Base-by-base conservation (phyloP, 805 yeast species). In the Isabelozyma gotoi region DNA sequence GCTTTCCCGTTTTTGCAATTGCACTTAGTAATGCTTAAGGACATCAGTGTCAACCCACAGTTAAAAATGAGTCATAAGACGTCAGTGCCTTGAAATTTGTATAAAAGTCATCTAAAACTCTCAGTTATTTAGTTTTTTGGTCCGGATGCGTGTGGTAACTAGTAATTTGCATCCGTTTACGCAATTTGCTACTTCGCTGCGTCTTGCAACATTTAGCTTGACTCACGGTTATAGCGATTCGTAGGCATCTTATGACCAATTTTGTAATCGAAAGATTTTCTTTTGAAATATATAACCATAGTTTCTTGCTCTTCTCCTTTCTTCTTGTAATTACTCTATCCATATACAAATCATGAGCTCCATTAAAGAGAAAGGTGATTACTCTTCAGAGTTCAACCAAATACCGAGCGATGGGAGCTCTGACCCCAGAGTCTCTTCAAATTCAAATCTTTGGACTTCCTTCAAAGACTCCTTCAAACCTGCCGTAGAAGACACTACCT, bases 401-500 rank as follows among this genome's bases (percentile, higher is more conserved):
- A 51, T 15, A 20, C n/a, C 20, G 50, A 56, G 44, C 53, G 41
- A 29, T 44, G 44, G 10, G 33, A 14, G 36, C 38, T 14, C 18
- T 27, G 18, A 10, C 57, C 38, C n/a, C 2, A 12, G 15, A 7
- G n/a, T n/a, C n/a, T n/a, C n/a, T n/a, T n/a, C n/a, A n/a, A 12
- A 5, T 14, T 8, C 24, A 10, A 5, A 58, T 4, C 10, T 49
- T 7, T 60, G 65, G 65, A 36, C 34, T 2, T 52, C 61, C 7
- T 57, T 66, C 50, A 57, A 51, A 40, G 65, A 67, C 42, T 66
- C 72, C 2, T 67, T 66, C 54, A 65, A 61, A 39, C 69, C 67
- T 3, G 72, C 71, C 7, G 45, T 54, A 21, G 51, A 49, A n/a
- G 41, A 42, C 5, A 53, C 53, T 27, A 50, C 59, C 11, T 41